A percentile compares a stretch with the other conserved stretches of the same genome.
Evolutionary conservation across 2,329 filamentous ascomycete species (phyloP).

Genomic region (Calonectria honghensis): DNA sequence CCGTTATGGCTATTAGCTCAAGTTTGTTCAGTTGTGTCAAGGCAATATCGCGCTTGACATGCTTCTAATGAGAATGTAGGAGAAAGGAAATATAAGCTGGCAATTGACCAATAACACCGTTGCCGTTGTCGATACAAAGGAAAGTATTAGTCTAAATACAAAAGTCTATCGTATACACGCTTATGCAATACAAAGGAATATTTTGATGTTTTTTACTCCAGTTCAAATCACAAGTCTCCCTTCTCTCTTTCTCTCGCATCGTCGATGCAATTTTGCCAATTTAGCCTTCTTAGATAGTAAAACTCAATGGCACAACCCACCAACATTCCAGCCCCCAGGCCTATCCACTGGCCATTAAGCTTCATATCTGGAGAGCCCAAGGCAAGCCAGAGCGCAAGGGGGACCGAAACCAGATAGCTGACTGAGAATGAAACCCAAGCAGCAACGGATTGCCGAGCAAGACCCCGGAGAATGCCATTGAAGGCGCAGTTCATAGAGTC

Average conservation of each 20-base stretch:
- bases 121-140: constrained; percentile 6
- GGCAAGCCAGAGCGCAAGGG: constrained; percentile 31
- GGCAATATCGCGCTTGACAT: not conserved
- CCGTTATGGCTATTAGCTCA: not conserved
- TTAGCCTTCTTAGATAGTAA: constrained; percentile 20
- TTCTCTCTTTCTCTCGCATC: constrained; percentile 32
- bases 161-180: constrained; percentile 10
- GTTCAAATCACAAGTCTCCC: not conserved
- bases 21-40: not conserved
- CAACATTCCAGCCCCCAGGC: constrained; percentile 29
- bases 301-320: constrained; percentile 7
- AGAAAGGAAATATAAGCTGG: not conserved
- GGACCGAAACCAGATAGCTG: constrained; percentile 27
- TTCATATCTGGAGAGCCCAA: constrained; percentile 33
- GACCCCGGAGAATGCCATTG: constrained; percentile 25
- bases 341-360: constrained; percentile 32
- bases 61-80: too few species aligned
- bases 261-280: constrained; percentile 30
- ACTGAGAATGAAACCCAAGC: constrained; percentile 32
- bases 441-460: constrained; percentile 31
- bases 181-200: not conserved
- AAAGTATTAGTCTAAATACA: constrained; percentile 1
- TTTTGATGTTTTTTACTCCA: not conserved
- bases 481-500: constrained; percentile 34
- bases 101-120: not conserved